Conservation (phyloP, 495 filamentous ascomycete species). For the Hyaloscypha finlandica region DNA sequence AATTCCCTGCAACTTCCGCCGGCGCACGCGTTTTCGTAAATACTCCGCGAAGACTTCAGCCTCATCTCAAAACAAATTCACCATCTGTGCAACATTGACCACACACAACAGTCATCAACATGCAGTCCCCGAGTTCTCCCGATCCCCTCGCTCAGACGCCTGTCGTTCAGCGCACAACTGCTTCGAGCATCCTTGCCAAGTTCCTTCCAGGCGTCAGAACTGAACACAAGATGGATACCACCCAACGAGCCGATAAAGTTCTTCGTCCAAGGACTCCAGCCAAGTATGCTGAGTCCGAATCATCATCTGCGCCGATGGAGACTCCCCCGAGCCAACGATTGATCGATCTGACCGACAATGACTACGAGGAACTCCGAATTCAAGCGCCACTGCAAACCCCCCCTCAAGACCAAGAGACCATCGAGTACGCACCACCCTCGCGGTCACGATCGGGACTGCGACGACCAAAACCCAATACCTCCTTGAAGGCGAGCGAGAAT, state of each 20-base stretch:
- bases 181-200: constrained; percentile 26
- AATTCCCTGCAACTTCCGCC: constrained; percentile 1
- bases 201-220: constrained; percentile 26
- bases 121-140: constrained; percentile 10
- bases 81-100: background rate
- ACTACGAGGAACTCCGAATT: constrained; percentile 23
- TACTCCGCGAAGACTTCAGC: background rate
- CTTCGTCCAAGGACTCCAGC: constrained; percentile 4
- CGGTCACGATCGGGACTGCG: constrained; percentile 10
- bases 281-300: constrained; percentile 8
- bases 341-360: constrained; percentile 19
- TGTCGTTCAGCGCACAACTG: constrained; percentile 13
- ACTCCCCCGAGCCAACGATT: constrained; percentile 8
- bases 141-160: constrained; percentile 2
- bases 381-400: constrained; percentile 9
- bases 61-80: background rate
- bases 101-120: background rate
- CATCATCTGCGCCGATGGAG: background rate
- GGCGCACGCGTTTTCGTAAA: background rate
- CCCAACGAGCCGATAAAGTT: background rate
- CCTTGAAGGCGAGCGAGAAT: constrained; percentile 30
- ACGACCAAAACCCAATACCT: constrained; percentile 21
- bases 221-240: constrained; percentile 31
- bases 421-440: constrained; percentile 10
- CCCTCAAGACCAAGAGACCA: constrained; percentile 15